phyloP scores from a whole-genome alignment of 768 basidiomycete species.

The Suillus cothurnatus region DNA sequence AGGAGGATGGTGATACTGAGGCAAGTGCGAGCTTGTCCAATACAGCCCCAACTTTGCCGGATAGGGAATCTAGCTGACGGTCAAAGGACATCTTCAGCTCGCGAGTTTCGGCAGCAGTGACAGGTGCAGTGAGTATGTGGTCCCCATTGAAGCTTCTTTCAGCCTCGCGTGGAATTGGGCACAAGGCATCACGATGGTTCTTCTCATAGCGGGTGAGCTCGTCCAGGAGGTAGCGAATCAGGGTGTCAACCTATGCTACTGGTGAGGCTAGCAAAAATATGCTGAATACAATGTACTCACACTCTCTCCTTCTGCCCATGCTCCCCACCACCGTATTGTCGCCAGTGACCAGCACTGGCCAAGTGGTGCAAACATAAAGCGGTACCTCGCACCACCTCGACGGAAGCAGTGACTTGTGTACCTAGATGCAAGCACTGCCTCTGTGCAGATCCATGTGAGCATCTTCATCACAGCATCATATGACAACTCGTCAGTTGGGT shows the following conservation, averaged over 20 bases:
- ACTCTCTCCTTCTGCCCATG: constrained; percentile 19
- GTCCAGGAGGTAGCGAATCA: constrained; percentile 39
- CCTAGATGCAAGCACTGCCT: constrained; percentile 18
- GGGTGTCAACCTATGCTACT: constrained; percentile 29
- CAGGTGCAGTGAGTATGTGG: constrained; percentile 16
- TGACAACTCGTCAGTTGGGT: constrained; percentile 21
- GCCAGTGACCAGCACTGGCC: constrained; percentile 37
- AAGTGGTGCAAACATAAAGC: constrained; percentile 40
- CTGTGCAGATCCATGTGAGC: constrained; percentile 16
- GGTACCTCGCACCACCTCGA: constrained; percentile 41
- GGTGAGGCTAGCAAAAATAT: not conserved
- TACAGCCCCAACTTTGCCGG: not conserved
- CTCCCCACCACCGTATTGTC: constrained; percentile 43
- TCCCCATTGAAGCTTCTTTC: constrained; percentile 33
- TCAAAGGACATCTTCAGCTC: constrained; percentile 11
- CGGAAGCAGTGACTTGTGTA: constrained; percentile 39
- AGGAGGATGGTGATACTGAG: not conserved
- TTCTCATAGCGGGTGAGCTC: constrained; percentile 34
- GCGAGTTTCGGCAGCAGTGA: constrained; percentile 23
- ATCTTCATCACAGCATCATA: constrained; percentile 16
- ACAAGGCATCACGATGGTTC: constrained; percentile 31
- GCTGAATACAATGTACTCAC: not conserved
- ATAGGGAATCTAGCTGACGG: constrained; percentile 7
- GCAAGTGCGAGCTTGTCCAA: not conserved
- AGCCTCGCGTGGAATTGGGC: constrained; percentile 24